Evolutionary conservation across 306 rosid species (phyloP).

Genomic region (Quercus ilex): DNA sequence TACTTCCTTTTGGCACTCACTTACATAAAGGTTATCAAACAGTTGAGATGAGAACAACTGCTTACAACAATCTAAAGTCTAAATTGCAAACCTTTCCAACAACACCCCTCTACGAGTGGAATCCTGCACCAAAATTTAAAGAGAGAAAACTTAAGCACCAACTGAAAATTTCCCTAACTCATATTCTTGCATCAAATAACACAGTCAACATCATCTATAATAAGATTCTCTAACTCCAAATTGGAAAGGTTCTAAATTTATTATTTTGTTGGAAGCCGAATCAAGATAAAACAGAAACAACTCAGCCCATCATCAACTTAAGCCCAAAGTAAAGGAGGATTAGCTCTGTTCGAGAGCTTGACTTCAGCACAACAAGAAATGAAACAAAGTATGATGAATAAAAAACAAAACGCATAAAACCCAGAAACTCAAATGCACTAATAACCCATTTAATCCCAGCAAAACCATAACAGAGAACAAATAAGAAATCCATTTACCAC

Average conservation of each 20-base stretch:
- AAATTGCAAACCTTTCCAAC: constrained; percentile 5
- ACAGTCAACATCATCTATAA: too few species aligned
- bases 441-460: background rate
- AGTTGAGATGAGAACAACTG: background rate
- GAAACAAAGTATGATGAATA: background rate
- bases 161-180: constrained; percentile 6
- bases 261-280: background rate
- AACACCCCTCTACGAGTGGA: constrained; percentile 17
- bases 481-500: background rate
- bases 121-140: constrained; percentile 26
- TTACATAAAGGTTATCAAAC: constrained; percentile 1
- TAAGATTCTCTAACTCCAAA: background rate
- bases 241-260: background rate
- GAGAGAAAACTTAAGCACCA: background rate
- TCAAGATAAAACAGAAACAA: background rate
- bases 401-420: background rate
- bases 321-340: background rate
- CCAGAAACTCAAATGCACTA: background rate
- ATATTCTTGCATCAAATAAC: background rate
- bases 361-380: background rate
- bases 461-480: background rate
- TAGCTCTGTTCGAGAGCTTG: background rate
- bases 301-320: background rate
- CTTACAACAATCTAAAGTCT: constrained; percentile 16
- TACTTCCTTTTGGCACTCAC: background rate